phyloP scores from a whole-genome alignment of 73 alveolate genomes.

The Tetrahymena thermophila region DNA sequence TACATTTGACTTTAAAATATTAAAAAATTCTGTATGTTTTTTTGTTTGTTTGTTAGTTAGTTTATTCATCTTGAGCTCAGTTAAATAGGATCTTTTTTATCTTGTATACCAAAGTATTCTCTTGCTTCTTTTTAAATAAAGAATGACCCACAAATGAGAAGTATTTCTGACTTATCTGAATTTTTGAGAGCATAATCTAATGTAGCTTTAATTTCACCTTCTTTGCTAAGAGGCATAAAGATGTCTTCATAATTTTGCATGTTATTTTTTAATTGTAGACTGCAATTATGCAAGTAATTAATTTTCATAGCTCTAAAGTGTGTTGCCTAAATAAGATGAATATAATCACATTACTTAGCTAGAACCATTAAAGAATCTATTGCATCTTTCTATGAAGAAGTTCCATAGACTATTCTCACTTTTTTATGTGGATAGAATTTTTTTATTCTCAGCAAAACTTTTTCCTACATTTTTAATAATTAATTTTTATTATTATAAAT shows the following conservation, averaged over 20 bases:
- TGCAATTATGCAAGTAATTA: neutral
- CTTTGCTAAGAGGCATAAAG: constrained; percentile 2
- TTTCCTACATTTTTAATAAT: constrained; percentile 13
- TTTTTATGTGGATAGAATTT: constrained; percentile 11
- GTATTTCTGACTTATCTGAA: neutral
- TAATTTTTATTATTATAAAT: neutral
- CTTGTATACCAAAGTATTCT: constrained; percentile 5
- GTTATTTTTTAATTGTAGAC: neutral
- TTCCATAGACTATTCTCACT: constrained; percentile 51
- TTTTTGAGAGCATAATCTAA: constrained; percentile 13
- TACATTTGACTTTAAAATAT: too few species aligned
- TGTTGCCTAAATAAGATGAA: constrained; percentile 28
- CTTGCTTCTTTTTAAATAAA: constrained; percentile 51
- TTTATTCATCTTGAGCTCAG: constrained; percentile 2
- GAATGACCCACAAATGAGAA: constrained; percentile 52
- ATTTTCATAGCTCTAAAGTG: constrained; percentile 19
- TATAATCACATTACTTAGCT: neutral
- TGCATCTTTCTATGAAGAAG: constrained; percentile 52
- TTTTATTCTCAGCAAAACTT: constrained; percentile 15
- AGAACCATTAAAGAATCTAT: neutral
- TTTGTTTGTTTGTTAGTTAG: too few species aligned
- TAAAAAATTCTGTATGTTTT: too few species aligned
- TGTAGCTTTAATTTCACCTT: constrained; percentile 39
- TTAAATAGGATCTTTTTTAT: neutral
- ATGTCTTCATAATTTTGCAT: neutral